phyloP scores from a whole-genome alignment of 2,329 filamentous ascomycete species.

The Zelopaecilomyces penicillatus region DNA sequence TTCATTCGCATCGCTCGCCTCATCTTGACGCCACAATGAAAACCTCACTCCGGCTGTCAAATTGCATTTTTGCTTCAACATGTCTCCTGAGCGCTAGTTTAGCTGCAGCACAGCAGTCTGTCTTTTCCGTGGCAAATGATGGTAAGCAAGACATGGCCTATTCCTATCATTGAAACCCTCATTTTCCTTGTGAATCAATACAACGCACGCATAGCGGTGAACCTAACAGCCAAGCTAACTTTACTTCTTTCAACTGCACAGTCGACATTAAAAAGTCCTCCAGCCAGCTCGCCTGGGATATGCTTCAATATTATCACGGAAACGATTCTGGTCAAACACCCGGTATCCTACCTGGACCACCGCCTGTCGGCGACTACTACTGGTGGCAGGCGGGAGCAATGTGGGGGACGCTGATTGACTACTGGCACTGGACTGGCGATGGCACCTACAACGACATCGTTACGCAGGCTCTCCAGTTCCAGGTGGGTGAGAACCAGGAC shows the following conservation, averaged over 20 bases:
- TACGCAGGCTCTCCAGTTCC: slow-evolving; percentile 43
- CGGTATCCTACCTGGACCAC: slow-evolving; percentile 41
- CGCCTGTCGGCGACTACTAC: slow-evolving; percentile 43
- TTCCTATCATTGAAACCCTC: too few species aligned
- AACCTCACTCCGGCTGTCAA: too few species aligned
- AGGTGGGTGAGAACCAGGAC: slow-evolving; percentile 43
- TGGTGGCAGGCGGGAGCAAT: slow-evolving; percentile 60
- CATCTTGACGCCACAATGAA: too few species aligned
- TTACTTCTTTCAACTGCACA: slow-evolving; percentile 8
- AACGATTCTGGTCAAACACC: slow-evolving; percentile 36
- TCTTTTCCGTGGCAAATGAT: too few species aligned
- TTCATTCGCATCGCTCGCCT: too few species aligned
- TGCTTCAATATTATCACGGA: slow-evolving; percentile 39
- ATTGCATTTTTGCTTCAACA: too few species aligned
- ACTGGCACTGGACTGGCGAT: slow-evolving; percentile 56
- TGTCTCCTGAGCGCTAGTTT: too few species aligned
- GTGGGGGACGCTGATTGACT: slow-evolving; percentile 56
- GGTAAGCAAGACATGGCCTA: too few species aligned
- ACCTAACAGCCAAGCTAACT: background rate
- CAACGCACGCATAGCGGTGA: too few species aligned
- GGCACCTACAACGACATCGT: slow-evolving; percentile 46
- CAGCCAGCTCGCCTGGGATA: slow-evolving; percentile 32
- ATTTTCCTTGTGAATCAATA: too few species aligned
- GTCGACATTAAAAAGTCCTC: slow-evolving; percentile 32
- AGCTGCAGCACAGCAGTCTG: too few species aligned